Percentiles rank a stretch among this genome's conserved stretches.
phyloP scores from a whole-genome alignment of 768 basidiomycete genomes.

The Lactifluus piperatus region DNA sequence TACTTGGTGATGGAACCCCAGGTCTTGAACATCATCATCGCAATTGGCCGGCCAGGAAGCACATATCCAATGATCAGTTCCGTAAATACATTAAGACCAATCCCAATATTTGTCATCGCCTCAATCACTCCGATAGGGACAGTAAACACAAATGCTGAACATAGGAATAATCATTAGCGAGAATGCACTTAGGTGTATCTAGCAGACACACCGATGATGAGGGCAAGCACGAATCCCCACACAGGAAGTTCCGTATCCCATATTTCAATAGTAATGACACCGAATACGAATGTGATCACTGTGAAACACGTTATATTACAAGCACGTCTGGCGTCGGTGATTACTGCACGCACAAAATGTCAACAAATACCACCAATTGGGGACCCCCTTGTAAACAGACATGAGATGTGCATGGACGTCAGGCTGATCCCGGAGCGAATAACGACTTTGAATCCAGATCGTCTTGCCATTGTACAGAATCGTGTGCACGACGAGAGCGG shows the following conservation, averaged over 20 bases:
- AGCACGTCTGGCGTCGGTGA: conserved; percentile 5
- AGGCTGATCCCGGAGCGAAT: conserved; percentile 67
- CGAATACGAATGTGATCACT: conserved; percentile 55
- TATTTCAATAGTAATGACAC: conserved; percentile 56
- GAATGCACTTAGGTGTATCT: not conserved
- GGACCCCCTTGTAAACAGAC: conserved; percentile 71
- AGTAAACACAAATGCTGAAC: conserved; percentile 40
- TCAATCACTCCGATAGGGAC: conserved; percentile 77
- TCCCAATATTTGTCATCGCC: conserved; percentile 69
- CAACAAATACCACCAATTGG: conserved; percentile 58
- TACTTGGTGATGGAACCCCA: conserved; percentile 66
- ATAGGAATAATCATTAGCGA: not conserved
- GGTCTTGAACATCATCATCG: conserved; percentile 84
- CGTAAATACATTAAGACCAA: conserved; percentile 66
- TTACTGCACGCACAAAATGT: not conserved
- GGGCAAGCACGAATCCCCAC: conserved; percentile 61
- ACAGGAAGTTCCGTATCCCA: conserved; percentile 71
- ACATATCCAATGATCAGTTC: conserved; percentile 78
- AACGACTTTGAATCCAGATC: conserved; percentile 61
- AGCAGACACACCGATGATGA: conserved; percentile 28
- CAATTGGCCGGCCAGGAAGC: conserved; percentile 23
- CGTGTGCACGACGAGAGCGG: conserved; percentile 64
- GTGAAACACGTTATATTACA: conserved; percentile 36
- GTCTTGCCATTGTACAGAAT: conserved; percentile 70
- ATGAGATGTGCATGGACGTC: conserved; percentile 83